Base-by-base conservation (phyloP, 352 stramenopile genomes). In the Pythium apleroticum region DNA sequence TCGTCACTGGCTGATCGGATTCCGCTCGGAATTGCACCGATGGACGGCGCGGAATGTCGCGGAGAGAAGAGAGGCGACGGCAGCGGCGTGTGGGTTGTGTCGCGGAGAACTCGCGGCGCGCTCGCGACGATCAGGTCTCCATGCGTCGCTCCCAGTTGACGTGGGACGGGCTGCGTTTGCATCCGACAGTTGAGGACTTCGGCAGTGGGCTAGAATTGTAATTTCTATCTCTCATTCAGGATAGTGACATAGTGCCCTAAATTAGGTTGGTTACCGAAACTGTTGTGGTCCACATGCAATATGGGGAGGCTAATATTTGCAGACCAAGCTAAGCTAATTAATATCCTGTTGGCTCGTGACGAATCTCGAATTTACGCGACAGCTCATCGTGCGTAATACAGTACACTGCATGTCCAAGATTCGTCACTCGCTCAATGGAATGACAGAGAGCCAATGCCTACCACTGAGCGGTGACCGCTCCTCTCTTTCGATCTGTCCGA, bases 171-270 rank as follows among this genome's bases (percentile, higher is more conserved):
- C 6, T 30, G 43, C 31, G 28, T n/a, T n/a, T n/a, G 35, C 54
- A 35, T 62, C n/a, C 56, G 41, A 62, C 56, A 20, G 56, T 62
- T 62, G 39, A 46, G 5, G 14, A 41, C 9, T 12, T 41, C 14
- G 6, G 39, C 9, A 46, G 17, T 8, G 11, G 39, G 17, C 39
- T 46, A 25, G 17, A 11, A 46, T 24, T 46, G 39, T 46, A 46
- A 46, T 46, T 46, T 46, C 35, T 19, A 14, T 19, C 35, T 41
- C 35, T 41, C 10, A 12, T 41, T 41, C 14, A 41, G 4, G 14
- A 41, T 41, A 41, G 35, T 41, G 35, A 41, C 35, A 14, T 8
- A 37, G 14, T 37, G 31, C 14, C 31, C 31, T 37, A 37, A 37
- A 37, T 8, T 37, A 37, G 31, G 31, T n/a, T n/a, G n/a, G n/a